Conservation (phyloP, 306 rosid genomes). For the Vachellia collinsii region DNA sequence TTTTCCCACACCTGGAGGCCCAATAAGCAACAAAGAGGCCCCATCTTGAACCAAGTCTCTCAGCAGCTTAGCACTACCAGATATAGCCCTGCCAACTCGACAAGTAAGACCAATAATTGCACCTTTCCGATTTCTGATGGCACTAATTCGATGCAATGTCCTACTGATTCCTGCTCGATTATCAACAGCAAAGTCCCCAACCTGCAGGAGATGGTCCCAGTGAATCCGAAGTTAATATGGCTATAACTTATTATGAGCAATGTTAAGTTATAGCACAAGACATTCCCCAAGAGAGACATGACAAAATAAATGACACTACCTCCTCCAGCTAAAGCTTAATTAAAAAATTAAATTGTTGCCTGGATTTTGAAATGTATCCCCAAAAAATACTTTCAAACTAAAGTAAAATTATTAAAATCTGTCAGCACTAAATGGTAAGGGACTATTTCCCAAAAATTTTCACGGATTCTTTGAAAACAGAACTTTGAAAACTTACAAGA, state of each 20-base stretch:
- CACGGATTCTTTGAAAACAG: not conserved
- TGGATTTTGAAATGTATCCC: not conserved
- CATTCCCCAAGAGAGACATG: not conserved
- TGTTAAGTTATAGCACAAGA: not conserved
- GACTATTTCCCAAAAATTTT: not conserved
- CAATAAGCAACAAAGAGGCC: conserved; percentile 86
- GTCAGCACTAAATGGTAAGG: not conserved
- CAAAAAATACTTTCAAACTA: not conserved
- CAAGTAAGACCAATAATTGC: conserved; percentile 91
- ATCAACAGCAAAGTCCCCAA: conserved; percentile 88
- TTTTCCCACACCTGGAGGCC: conserved; percentile 98
- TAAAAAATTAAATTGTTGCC: not conserved
- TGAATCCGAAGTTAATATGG: conserved; percentile 33
- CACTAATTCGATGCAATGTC: conserved; percentile 92
- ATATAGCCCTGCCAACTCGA: conserved; percentile 91
- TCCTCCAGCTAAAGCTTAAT: not conserved
- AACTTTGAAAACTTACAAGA: not conserved
- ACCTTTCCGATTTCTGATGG: conserved; percentile 90
- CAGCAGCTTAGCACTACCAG: conserved; percentile 83
- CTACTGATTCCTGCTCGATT: conserved; percentile 97
- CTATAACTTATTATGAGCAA: not conserved
- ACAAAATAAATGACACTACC: not conserved
- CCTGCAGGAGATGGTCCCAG: conserved; percentile 55
- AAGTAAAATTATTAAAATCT: not conserved
- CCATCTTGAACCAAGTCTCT: conserved; percentile 90